Base-by-base conservation (phyloP, 2,329 filamentous ascomycete genomes). In the Neofusicoccum umdonicola region DNA sequence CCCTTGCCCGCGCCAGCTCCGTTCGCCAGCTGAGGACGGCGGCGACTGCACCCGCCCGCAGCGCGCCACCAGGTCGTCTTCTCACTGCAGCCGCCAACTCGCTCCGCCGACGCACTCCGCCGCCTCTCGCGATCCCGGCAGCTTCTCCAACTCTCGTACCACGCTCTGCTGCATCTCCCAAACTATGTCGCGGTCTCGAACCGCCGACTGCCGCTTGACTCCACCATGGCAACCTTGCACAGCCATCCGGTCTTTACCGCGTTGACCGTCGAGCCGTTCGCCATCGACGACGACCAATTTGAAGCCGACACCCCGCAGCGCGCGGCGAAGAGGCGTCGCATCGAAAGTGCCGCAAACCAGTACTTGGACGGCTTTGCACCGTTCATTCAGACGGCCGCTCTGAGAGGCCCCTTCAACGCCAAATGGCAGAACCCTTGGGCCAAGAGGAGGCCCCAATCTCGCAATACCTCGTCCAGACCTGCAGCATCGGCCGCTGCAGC, bases 351-450 rank as follows among this genome's bases (percentile, higher is more conserved):
- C 12, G 89, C 86, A 1, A 76, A 81, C 37, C 80, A 82, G 39
- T 91, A 84, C 69, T 76, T 90, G 42, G 76, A 80, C 6, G 89
- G 89, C 0, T 77, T 81, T 35, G 71, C 81, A 1, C 82, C 88
- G 0, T 71, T 84, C 27, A 79, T 93, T 2, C 73, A 88, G 3
- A 89, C 89, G 12, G 84, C 89, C 6, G 75, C 78, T 5, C 78
- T 91, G 3, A 82, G 78, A 66, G 89, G 89, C 0, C 89, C 89
- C 0, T 89, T 91, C 68, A 80, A 73, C 31, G 61, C 71, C 5
- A 66, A 67, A 41, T 78, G 76, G 75, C 69, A 70, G 56, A 78
- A 78, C 56, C 76, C 77, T 19, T 79, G 76, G 76, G 42, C 56
- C 11, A 37, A 47, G 27, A 60, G 34, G 17, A 35, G 39, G 17